Evolutionary conservation across 2,329 filamentous ascomycete species (phyloP), one percentile per base, ranked within the genome.

Genomic region (Coniella vitis): DNA sequence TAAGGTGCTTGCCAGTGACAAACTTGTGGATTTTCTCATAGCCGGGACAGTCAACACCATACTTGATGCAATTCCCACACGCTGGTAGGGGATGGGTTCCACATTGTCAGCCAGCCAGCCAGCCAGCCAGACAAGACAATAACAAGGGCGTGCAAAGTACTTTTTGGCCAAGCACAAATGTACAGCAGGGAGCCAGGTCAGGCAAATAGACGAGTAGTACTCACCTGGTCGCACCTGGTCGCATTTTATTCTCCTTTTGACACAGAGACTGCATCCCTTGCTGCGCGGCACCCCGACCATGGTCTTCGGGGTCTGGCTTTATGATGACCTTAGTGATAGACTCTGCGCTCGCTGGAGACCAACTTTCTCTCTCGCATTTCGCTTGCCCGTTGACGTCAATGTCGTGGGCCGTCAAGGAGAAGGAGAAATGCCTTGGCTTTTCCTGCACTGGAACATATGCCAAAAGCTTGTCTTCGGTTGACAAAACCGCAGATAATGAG

Each of bases 201-300:
- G n/a, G 13, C 12, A 19, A 29, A 29, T 10, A n/a, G n/a, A 9
- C 12, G 16, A 29, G 10, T 10, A 10, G 32, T 17, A 17, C 41
- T 12, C 44, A 46, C 57, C 60, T 10, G 72, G 72, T 10, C 63
- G 65, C 19, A 54, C 60, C 57, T 73, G 65, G 56, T 76, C 72
- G 53, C 73, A 75, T 61, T 72, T 68, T 50, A 70, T 63, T 41
- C 64, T 64, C 47, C 69, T 62, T 57, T 63, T 66, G 50, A 66
- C 62, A 57, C 69, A 70, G 35, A 69, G 59, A 47, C 62, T 61
- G 55, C 69, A 71, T 53, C 58, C 59, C n/a, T 58, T 65, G 54
- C 62, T 69, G 37, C 65, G 62, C 44, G 65, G 64, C 29, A 69
- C 62, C 20, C 68, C 66, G 40, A 67, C 66, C 66, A 68, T 66